phyloP scores from a whole-genome alignment of 2,329 filamentous ascomycete genomes.

The Aspergillus flavus region DNA sequence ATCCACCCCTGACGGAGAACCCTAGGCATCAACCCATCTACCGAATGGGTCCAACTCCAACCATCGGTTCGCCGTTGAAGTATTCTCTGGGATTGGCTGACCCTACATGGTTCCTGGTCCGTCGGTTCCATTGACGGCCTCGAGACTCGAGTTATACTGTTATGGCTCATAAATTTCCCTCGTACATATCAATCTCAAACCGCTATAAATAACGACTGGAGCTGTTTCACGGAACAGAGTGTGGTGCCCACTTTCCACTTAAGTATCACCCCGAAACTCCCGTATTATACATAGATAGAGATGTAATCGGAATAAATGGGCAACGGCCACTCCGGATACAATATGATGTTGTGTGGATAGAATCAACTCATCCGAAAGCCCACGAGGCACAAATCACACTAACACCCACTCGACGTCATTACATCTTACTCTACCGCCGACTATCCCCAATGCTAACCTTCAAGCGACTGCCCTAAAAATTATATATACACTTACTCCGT shows the following conservation, averaged over 20 bases:
- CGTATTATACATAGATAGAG: not conserved
- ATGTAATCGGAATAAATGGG: not conserved
- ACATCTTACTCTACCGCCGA: not conserved
- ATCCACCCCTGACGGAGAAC: not conserved
- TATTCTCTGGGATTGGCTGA: not conserved
- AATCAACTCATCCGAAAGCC: not conserved
- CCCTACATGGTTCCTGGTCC: not conserved
- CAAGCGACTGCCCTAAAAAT: not conserved
- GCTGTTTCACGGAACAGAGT: not conserved
- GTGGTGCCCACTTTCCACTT: not conserved
- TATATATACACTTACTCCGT: not conserved
- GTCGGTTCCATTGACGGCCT: not conserved
- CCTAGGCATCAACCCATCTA: slow-evolving; percentile 2
- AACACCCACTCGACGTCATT: not conserved
- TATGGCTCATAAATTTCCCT: not conserved
- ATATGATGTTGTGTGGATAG: not conserved
- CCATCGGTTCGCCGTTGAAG: not conserved
- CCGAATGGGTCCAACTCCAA: not conserved
- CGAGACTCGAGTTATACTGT: not conserved
- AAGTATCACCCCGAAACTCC: not conserved
- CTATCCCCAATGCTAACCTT: not conserved
- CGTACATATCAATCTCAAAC: slow-evolving; percentile 1
- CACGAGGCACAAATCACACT: not conserved
- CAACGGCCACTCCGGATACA: not conserved
- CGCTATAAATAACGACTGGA: slow-evolving; percentile 1